Percentiles rank a stretch among this genome's conserved stretches.
Conservation (phyloP, 1,284 basidiomycete species). For the Ustilago trichophora region DNA sequence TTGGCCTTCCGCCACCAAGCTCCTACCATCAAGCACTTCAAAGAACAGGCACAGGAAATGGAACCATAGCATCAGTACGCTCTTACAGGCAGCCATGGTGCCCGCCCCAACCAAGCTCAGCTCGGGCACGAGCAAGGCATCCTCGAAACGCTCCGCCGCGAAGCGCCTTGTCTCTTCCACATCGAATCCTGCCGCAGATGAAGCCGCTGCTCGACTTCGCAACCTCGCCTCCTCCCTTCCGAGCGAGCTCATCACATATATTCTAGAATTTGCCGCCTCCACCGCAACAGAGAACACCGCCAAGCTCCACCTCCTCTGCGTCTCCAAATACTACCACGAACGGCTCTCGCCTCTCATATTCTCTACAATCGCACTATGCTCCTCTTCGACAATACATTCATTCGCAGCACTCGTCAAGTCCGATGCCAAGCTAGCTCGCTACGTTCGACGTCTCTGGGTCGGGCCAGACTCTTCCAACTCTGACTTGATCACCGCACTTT, state of each 20-base stretch:
- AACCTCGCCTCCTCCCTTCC: constrained; percentile 36
- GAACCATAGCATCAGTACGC: background rate
- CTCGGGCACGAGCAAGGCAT: constrained; percentile 15
- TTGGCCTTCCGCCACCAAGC: constrained; percentile 1
- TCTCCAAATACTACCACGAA: constrained; percentile 34
- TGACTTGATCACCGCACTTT: constrained; percentile 57
- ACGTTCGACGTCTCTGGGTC: constrained; percentile 56
- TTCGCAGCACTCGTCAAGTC: constrained; percentile 42
- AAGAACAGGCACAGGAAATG: background rate
- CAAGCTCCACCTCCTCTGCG: constrained; percentile 34
- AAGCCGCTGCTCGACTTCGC: constrained; percentile 16
- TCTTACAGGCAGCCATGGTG: constrained; percentile 15
- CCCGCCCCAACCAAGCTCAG: constrained; percentile 32
- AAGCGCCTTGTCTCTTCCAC: background rate
- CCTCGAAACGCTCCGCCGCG: constrained; percentile 4
- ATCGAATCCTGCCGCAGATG: constrained; percentile 2
- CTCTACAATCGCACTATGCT: constrained; percentile 29
- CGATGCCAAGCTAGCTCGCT: constrained; percentile 38
- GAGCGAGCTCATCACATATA: constrained; percentile 36
- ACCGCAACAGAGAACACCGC: constrained; percentile 7
- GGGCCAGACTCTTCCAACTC: constrained; percentile 52
- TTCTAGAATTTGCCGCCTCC: constrained; percentile 34
- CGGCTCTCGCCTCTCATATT: constrained; percentile 45
- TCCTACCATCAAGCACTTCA: too few species aligned
- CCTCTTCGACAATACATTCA: constrained; percentile 29